Percentiles rank a stretch among this genome's conserved stretches.
Conservation (phyloP, 805 yeast species). For the Lipomyces lipofer region DNA sequence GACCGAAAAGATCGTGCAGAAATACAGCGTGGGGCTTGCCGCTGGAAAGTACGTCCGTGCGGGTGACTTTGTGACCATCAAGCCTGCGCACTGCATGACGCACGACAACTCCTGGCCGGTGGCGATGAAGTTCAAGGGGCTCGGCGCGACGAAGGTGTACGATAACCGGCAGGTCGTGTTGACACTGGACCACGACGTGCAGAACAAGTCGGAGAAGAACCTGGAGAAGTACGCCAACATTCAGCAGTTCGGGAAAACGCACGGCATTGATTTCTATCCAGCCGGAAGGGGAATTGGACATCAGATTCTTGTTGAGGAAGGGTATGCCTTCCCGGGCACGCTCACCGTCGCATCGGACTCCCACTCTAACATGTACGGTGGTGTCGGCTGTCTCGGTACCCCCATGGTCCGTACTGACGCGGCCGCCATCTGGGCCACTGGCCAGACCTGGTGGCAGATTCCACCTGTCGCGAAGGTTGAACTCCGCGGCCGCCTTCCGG, state of each 20-base stretch:
- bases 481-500: constrained; percentile 74
- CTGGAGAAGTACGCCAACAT: constrained; percentile 84
- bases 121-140: constrained; percentile 91
- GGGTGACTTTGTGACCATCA: constrained; percentile 94
- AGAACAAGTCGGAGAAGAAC: constrained; percentile 86
- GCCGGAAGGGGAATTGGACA: constrained; percentile 99
- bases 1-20: constrained; percentile 94
- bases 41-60: constrained; percentile 72
- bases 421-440: constrained; percentile 99
- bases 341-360: constrained; percentile 96
- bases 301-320: constrained; percentile 98
- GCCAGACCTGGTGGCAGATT: constrained; percentile 99
- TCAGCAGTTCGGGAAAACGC: constrained; percentile 82
- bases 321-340: constrained; percentile 93
- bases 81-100: constrained; percentile 98
- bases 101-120: constrained; percentile 99
- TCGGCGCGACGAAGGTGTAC: constrained; percentile 82
- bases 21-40: constrained; percentile 83
- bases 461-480: constrained; percentile 98
- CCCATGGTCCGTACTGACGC: constrained; percentile 99
- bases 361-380: constrained; percentile 97
- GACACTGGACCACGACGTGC: constrained; percentile 97
- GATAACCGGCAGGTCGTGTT: constrained; percentile 91
- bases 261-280: constrained; percentile 94
- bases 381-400: constrained; percentile 92